Percentiles rank a stretch among this genome's conserved stretches.
These are phyloP conservation scores for Podospora bellae-mahoneyi DNA, from an alignment of 495 filamentous ascomycete species.

Conservation along the genomic window DNA sequence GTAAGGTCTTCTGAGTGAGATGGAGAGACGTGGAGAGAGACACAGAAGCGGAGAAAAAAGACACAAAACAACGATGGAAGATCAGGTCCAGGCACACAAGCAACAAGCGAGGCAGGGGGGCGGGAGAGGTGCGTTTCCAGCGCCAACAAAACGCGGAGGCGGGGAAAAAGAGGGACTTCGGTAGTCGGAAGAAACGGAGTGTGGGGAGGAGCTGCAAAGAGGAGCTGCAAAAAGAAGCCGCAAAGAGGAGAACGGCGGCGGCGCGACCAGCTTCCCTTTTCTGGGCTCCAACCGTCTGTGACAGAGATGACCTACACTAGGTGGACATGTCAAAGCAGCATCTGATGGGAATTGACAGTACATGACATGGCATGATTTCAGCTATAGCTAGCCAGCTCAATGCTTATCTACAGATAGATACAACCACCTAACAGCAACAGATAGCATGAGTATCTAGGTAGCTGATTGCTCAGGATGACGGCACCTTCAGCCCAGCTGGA, in stretches of 20 bases:
- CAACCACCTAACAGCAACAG: background rate
- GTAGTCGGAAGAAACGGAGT: conserved; percentile 24
- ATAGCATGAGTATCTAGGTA: background rate
- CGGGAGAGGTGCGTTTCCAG: conserved; percentile 1
- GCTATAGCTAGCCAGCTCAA: background rate
- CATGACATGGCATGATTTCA: background rate
- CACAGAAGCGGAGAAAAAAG: conserved; percentile 27
- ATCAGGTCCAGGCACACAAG: conserved; percentile 10
- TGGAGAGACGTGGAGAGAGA: conserved; percentile 11
- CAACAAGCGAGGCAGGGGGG: conserved; percentile 16
- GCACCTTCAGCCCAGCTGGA: background rate
- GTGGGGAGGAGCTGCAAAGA: conserved; percentile 1
- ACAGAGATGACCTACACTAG: background rate
- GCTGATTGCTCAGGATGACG: background rate
- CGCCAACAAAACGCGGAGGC: conserved; percentile 26
- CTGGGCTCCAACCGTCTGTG: background rate
- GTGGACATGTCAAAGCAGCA: background rate
- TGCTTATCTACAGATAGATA: no score
- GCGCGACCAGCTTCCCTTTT: background rate
- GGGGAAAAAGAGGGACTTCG: conserved; percentile 30
- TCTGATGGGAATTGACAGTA: background rate
- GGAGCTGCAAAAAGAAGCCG: conserved; percentile 12
- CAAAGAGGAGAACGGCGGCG: conserved; percentile 22
- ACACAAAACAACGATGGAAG: conserved; percentile 13
- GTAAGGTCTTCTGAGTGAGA: background rate